phyloP scores from a whole-genome alignment of 495 filamentous ascomycete genomes.

The Recurvomyces mirabilis region DNA sequence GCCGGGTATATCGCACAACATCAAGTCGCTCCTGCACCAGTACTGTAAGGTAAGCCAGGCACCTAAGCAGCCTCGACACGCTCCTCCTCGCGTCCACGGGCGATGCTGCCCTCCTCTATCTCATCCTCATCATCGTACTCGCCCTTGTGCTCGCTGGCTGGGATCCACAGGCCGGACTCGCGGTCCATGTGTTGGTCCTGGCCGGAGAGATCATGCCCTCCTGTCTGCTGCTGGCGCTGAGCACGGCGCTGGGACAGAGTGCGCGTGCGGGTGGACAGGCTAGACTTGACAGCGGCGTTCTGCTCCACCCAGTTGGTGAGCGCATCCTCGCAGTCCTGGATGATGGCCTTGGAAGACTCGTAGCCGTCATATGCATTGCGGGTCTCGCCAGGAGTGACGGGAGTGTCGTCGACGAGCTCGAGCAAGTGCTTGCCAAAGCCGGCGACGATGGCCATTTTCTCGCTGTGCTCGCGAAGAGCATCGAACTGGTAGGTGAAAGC shows the following conservation, averaged over 20 bases:
- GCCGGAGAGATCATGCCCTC: constrained; percentile 64
- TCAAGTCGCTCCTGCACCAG: too few species aligned
- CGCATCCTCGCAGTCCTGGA: constrained; percentile 96
- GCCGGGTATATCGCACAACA: too few species aligned
- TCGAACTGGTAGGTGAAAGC: constrained; percentile 98
- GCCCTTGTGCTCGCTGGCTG: constrained; percentile 61
- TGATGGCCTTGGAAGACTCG: constrained; percentile 95
- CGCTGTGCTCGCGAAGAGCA: constrained; percentile 91
- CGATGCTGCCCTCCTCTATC: constrained; percentile 45
- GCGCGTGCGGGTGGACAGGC: constrained; percentile 72
- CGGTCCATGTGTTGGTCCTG: constrained; percentile 77
- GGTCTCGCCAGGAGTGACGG: constrained; percentile 94
- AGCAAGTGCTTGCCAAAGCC: constrained; percentile 95
- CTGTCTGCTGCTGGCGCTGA: constrained; percentile 51
- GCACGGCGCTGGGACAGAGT: constrained; percentile 76
- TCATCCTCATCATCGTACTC: constrained; percentile 52
- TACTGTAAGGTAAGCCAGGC: too few species aligned
- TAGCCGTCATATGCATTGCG: constrained; percentile 95
- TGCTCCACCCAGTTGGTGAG: constrained; percentile 92
- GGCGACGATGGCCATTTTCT: constrained; percentile 96
- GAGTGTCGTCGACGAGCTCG: constrained; percentile 89
- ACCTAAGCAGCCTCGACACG: constrained; percentile 27
- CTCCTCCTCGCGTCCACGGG: constrained; percentile 53
- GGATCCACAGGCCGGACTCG: constrained; percentile 73
- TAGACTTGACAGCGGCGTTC: constrained; percentile 76